Evolutionary conservation across 148 eudicot species (phyloP), one percentile per base, ranked within the genome.

Genomic region (Chenopodium berlandieri): DNA sequence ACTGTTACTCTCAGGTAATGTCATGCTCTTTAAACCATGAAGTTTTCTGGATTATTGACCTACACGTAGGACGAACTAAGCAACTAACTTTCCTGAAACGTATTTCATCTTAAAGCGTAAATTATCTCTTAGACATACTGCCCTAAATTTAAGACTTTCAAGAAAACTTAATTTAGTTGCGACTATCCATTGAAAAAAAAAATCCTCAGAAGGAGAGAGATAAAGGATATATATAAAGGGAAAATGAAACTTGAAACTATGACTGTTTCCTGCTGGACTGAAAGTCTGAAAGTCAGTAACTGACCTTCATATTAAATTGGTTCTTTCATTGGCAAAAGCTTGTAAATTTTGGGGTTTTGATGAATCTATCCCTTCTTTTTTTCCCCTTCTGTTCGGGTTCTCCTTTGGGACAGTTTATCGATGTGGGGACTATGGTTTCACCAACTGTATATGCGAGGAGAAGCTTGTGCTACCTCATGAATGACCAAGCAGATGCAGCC

Each of bases 1-100:
- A 94, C 75, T 92, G 91, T 77, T 94, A 92, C 84, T 91, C 98
- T 77, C 97, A 92, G 93, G 97, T 94, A 85, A 12, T n/a, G 71
- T 31, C 7, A 16, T 75, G 56, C 76, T 73, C 8, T 4, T 48
- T 76, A 80, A 40, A 56, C 78, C 37, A 50, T 76, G 27, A 32
- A 52, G 66, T 34, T 60, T 58, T 68, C 25, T 30, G 78, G 16
- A n/a, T 44, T 72, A 48, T 64, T 40, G 22, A 25, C 4, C 16
- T 48, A 22, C 8, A 69, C 10, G 48, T 69, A 2, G 66, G 58
- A 78, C 31, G 47, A 69, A 31, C 46, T 68, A 13, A 7, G 64
- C 56, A 72, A 72, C 30, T 48, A 73, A 32, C 19, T 69, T 30
- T 30, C 7, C n/a, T 23, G 25, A 27, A 77, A 9, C 4, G 2